Conservation (phyloP, 2,329 filamentous ascomycete species). For the Orbilia javanica region DNA sequence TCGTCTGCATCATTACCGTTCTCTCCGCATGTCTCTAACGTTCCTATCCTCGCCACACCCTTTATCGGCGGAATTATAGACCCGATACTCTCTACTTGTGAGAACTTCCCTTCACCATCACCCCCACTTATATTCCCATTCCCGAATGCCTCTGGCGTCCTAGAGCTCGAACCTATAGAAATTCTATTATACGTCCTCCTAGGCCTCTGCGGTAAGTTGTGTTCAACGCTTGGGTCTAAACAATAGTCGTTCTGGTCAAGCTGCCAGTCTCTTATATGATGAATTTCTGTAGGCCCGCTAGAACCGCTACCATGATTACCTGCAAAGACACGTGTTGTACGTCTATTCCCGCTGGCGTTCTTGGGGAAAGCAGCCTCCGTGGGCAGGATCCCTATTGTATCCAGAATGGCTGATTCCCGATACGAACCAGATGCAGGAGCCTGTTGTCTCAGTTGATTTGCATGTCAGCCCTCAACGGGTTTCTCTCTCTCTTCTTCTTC, state of each 20-base stretch:
- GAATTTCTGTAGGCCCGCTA: slow-evolving; percentile 28
- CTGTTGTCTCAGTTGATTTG: slow-evolving; percentile 16
- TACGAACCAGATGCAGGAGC: slow-evolving; percentile 36
- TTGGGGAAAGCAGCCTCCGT: slow-evolving; percentile 40
- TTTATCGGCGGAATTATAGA: slow-evolving; percentile 41
- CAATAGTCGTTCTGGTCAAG: slow-evolving; percentile 57
- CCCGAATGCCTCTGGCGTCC: slow-evolving; percentile 14
- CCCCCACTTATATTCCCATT: not conserved
- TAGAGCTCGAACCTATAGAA: slow-evolving; percentile 35
- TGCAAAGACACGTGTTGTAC: slow-evolving; percentile 41
- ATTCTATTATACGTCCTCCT: slow-evolving; percentile 21
- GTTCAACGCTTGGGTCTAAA: slow-evolving; percentile 37
- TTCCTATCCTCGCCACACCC: slow-evolving; percentile 16
- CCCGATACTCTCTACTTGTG: slow-evolving; percentile 41
- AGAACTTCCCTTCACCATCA: slow-evolving; percentile 27
- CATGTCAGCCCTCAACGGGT: slow-evolving; percentile 3
- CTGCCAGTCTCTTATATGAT: slow-evolving; percentile 56
- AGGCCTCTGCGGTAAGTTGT: slow-evolving; percentile 41
- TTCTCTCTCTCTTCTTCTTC: not conserved
- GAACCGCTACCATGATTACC: not conserved
- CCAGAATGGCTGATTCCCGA: slow-evolving; percentile 44
- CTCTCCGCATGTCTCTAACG: slow-evolving; percentile 16
- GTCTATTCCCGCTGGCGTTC: slow-evolving; percentile 26
- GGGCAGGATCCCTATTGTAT: slow-evolving; percentile 54
- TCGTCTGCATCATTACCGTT: not conserved